A percentile compares a stretch with the other conserved stretches of the same genome.
Evolutionary conservation across 108 stramenopile genomes (phyloP).

Genomic region (Cylindrotheca closterium): DNA sequence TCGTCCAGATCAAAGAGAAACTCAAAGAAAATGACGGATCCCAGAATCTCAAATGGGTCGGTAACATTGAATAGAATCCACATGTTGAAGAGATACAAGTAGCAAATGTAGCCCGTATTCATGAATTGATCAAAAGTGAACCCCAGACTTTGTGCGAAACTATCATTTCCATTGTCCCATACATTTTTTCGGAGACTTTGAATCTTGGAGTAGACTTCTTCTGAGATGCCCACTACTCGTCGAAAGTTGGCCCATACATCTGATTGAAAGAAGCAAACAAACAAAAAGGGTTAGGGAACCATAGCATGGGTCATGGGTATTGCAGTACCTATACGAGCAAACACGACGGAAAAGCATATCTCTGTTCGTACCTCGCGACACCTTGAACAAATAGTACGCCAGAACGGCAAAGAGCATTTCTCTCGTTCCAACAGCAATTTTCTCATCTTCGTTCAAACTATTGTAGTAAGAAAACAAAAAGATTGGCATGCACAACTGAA

Average conservation of each 20-base stretch:
- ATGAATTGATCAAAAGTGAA: constrained; percentile 36
- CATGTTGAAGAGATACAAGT: constrained; percentile 41
- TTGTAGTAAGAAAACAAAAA: constrained; percentile 18
- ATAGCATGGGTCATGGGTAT: too few species aligned
- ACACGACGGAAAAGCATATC: too few species aligned
- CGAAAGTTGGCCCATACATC: constrained; percentile 19
- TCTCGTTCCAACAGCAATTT: constrained; percentile 20
- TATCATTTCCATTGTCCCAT: constrained; percentile 44
- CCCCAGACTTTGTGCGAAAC: constrained; percentile 38
- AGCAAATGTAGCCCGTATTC: constrained; percentile 41
- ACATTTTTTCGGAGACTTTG: constrained; percentile 34
- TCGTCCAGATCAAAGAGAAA: constrained; percentile 51
- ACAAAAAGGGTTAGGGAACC: background rate
- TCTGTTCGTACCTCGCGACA: constrained; percentile 34
- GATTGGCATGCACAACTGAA: constrained; percentile 41
- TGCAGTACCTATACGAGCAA: too few species aligned
- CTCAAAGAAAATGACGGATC: constrained; percentile 44
- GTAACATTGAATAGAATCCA: constrained; percentile 43
- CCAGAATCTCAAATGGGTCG: constrained; percentile 42
- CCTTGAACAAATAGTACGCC: constrained; percentile 42
- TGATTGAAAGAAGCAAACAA: constrained; percentile 1
- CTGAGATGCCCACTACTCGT: constrained; percentile 28
- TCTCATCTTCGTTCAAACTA: constrained; percentile 10
- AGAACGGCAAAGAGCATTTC: constrained; percentile 42
- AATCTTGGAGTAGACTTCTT: constrained; percentile 28